A percentile compares a stretch with the other conserved stretches of the same genome.
phyloP scores from a whole-genome alignment of 2,329 filamentous ascomycete species.

The Zalaria obscura region DNA sequence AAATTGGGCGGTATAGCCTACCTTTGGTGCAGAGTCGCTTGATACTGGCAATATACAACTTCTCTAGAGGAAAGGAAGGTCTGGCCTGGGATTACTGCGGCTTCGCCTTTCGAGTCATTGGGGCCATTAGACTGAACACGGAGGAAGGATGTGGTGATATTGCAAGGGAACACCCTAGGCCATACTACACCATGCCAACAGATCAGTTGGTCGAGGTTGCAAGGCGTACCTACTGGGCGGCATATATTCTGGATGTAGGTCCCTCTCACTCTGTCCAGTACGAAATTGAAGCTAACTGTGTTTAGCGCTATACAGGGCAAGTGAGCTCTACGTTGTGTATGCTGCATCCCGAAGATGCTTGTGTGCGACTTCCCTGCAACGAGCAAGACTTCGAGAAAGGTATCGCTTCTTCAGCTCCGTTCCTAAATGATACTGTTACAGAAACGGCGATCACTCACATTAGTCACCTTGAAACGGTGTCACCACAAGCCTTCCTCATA shows the following conservation, averaged over 20 bases:
- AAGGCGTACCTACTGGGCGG: conserved; percentile 58
- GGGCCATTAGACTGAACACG: conserved; percentile 47
- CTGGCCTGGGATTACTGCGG: conserved; percentile 52
- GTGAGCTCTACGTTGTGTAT: conserved; percentile 26
- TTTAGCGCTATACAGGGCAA: neutral
- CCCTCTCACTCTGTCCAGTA: neutral
- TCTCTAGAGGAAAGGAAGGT: conserved; percentile 43
- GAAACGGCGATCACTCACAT: neutral
- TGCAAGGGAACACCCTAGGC: conserved; percentile 6
- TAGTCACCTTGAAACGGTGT: neutral
- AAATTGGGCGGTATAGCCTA: conserved; percentile 39
- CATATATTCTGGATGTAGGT: conserved; percentile 52
- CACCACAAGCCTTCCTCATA: conserved; percentile 4
- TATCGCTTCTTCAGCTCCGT: conserved; percentile 40
- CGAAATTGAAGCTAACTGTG: neutral
- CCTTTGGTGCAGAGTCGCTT: conserved; percentile 54
- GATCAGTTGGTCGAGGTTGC: conserved; percentile 47
- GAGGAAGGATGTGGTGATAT: conserved; percentile 32
- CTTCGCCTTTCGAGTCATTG: conserved; percentile 45
- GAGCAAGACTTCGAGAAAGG: conserved; percentile 48
- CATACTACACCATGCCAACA: conserved; percentile 11
- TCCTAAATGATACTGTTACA: conserved; percentile 36
- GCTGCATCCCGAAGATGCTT: conserved; percentile 50
- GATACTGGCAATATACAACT: conserved; percentile 53
- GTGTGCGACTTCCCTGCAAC: conserved; percentile 50